phyloP scores from a whole-genome alignment of 331 rosid genomes.

The Quercus phellos region DNA sequence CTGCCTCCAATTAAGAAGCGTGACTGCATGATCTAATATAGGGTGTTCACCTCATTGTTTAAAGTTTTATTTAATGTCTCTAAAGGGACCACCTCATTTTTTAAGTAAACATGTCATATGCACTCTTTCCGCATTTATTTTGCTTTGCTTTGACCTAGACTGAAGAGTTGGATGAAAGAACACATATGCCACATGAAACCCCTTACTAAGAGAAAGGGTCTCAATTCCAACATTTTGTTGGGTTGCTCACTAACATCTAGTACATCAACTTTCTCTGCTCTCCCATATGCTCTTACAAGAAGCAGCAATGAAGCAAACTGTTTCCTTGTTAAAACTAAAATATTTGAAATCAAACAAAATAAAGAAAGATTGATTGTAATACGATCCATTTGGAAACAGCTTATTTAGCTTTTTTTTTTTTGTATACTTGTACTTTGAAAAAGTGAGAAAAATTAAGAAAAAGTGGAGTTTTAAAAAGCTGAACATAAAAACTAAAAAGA shows the following conservation, averaged over 20 bases:
- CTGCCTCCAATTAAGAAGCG: not conserved
- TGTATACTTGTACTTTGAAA: no score
- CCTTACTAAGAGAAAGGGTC: not conserved
- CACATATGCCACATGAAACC: not conserved
- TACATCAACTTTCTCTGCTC: not conserved
- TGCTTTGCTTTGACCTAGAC: not conserved
- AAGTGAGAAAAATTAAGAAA: no score
- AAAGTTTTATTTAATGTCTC: not conserved
- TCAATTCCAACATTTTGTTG: not conserved
- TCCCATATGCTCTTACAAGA: not conserved
- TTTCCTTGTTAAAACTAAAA: not conserved
- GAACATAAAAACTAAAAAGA: no score
- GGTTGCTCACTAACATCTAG: not conserved
- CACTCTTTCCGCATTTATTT: not conserved
- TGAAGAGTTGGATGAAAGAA: not conserved
- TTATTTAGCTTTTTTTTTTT: no score
- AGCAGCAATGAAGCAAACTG: not conserved
- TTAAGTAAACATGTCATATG: not conserved
- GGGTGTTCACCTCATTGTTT: not conserved
- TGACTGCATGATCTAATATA: not conserved
- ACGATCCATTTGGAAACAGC: no score
- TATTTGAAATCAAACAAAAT: not conserved
- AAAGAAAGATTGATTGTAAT: not conserved
- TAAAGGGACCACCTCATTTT: not conserved
- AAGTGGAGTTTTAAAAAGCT: no score